A percentile compares a stretch with the other conserved stretches of the same genome.
These are phyloP conservation scores for Collybia nuda DNA, from an alignment of 768 basidiomycete species.

Conservation along the genomic window DNA sequence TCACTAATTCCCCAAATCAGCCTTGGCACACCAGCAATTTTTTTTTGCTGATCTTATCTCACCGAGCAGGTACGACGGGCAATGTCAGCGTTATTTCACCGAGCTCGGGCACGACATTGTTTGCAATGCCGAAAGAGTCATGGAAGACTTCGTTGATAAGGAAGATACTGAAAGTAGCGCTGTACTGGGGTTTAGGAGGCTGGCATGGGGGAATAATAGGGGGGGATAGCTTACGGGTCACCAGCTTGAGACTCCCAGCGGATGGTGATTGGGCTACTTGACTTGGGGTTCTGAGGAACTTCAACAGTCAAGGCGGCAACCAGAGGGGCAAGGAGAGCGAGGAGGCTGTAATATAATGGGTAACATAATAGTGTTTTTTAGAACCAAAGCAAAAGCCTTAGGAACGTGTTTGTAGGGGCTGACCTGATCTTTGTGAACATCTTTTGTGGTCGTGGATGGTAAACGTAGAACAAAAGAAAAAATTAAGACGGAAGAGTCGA, in stretches of 20 bases:
- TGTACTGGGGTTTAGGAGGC: conserved; percentile 4
- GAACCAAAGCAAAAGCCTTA: background rate
- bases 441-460: conserved; percentile 25
- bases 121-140: conserved; percentile 52
- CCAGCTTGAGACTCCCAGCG: conserved; percentile 40
- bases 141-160: conserved; percentile 51
- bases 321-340: conserved; percentile 45
- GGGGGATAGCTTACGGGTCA: conserved; percentile 40
- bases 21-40: background rate
- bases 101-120: conserved; percentile 42
- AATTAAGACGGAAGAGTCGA: conserved; percentile 15
- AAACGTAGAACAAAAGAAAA: conserved; percentile 15
- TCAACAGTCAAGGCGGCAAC: conserved; percentile 49
- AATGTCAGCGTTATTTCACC: conserved; percentile 37
- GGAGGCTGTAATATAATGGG: conserved; percentile 29
- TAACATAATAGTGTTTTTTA: background rate
- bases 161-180: conserved; percentile 39
- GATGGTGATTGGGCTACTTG: conserved; percentile 36
- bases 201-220: background rate
- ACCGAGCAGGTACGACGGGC: conserved; percentile 50
- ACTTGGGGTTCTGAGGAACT: conserved; percentile 30
- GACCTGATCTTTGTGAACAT: conserved; percentile 56
- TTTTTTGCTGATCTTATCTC: conserved; percentile 16
- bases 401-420: conserved; percentile 8
- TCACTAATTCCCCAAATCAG: conserved; percentile 24